Evolutionary conservation across 2,329 filamentous ascomycete species (phyloP).

Genomic region (Pyricularia pennisetigena): DNA sequence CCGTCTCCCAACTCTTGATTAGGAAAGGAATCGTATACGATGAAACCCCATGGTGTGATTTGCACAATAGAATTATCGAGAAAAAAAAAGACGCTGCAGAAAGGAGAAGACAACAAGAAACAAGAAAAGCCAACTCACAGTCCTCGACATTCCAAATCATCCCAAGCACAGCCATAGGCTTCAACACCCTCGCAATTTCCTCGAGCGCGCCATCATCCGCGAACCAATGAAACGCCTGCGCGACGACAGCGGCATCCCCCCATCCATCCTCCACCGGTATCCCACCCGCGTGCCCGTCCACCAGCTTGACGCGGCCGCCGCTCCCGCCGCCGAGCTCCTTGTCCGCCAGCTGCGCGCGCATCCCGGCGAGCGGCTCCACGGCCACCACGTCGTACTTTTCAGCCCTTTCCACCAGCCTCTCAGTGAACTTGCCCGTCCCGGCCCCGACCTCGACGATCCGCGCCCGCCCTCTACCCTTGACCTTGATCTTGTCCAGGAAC

Average conservation of each 20-base stretch:
- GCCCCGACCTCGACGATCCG: conserved; percentile 23
- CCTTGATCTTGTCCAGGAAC: conserved; percentile 45
- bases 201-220: conserved; percentile 49
- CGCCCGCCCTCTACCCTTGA: conserved; percentile 34
- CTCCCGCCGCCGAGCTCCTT: conserved; percentile 42
- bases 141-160: conserved; percentile 69
- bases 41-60: background rate
- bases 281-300: conserved; percentile 47
- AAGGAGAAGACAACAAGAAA: background rate
- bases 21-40: background rate
- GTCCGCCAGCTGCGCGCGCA: conserved; percentile 49
- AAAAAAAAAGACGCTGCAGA: background rate
- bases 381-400: conserved; percentile 47
- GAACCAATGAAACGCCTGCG: conserved; percentile 61
- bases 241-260: conserved; percentile 56
- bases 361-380: conserved; percentile 51
- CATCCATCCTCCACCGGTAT: conserved; percentile 47
- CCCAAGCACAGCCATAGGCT: conserved; percentile 49
- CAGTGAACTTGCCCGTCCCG: conserved; percentile 24
- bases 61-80: too few species aligned
- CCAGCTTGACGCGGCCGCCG: conserved; percentile 32
- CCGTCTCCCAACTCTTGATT: background rate
- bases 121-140: conserved; percentile 34
- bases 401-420: conserved; percentile 39
- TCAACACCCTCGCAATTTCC: conserved; percentile 57